Evolutionary conservation across 345 rosid species (phyloP).

Genomic region (Mercurialis annua): DNA sequence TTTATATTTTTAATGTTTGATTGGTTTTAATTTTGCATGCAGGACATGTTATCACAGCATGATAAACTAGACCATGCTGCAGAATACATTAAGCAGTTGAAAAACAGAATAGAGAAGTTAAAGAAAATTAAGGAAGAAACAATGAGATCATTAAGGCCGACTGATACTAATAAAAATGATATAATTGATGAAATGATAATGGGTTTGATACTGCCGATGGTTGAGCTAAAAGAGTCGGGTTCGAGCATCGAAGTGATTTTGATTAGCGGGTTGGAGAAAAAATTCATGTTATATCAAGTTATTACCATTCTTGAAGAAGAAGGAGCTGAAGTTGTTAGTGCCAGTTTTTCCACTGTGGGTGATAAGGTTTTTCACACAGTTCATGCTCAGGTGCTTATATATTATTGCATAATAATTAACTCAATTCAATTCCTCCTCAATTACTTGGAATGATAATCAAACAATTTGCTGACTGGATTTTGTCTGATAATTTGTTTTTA

Average conservation of each 20-base stretch:
- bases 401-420: background rate
- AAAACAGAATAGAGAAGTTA: constrained; percentile 36
- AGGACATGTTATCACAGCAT: constrained; percentile 39
- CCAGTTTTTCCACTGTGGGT: constrained; percentile 37
- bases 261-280: constrained; percentile 37
- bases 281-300: constrained; percentile 37
- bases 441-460: too few relatives aligned
- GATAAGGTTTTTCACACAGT: constrained; percentile 47
- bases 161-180: background rate
- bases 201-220: constrained; percentile 26
- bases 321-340: constrained; percentile 55
- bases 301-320: constrained; percentile 45
- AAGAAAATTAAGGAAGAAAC: constrained; percentile 37
- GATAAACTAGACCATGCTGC: constrained; percentile 47
- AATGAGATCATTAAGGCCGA: constrained; percentile 7
- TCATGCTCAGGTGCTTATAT: constrained; percentile 53
- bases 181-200: background rate
- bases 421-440: too few relatives aligned
- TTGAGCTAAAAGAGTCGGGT: constrained; percentile 42
- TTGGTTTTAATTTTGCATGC: background rate
- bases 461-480: background rate
- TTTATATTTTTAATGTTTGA: too few relatives aligned
- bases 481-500: constrained; percentile 6
- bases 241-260: constrained; percentile 39
- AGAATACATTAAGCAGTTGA: constrained; percentile 39